These are phyloP conservation scores for Boletales sp. DNA, from an alignment of 768 basidiomycete species.

Conservation along the genomic window DNA sequence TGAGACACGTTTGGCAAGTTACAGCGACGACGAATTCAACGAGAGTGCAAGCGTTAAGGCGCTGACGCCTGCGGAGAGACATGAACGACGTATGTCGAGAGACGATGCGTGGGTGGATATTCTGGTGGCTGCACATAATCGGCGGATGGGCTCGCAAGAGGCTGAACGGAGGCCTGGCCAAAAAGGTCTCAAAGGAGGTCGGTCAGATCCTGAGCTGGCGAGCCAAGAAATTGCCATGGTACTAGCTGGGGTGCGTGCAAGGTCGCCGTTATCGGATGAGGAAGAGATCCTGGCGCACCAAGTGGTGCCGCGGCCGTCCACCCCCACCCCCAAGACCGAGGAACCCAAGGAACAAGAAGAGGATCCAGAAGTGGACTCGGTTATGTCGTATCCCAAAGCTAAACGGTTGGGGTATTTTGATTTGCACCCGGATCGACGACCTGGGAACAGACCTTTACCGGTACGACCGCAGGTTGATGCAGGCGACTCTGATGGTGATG, in stretches of 20 bases:
- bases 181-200: conserved; percentile 32
- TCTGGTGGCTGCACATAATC: conserved; percentile 55
- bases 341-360: conserved; percentile 40
- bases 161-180: conserved; percentile 34
- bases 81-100: conserved; percentile 42
- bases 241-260: conserved; percentile 51
- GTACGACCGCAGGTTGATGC: conserved; percentile 26
- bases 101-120: conserved; percentile 91
- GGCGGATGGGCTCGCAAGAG: conserved; percentile 57
- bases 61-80: conserved; percentile 38
- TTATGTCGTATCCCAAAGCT: conserved; percentile 33
- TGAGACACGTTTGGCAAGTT: conserved; percentile 73
- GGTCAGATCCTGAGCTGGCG: conserved; percentile 65
- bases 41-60: conserved; percentile 39
- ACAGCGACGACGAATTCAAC: conserved; percentile 44
- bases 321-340: conserved; percentile 21
- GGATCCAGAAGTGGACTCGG: conserved; percentile 45
- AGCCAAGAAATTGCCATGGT: conserved; percentile 72
- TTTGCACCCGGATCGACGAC: conserved; percentile 69
- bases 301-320: conserved; percentile 9
- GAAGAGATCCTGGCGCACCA: conserved; percentile 32
- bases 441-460: conserved; percentile 20
- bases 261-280: conserved; percentile 38
- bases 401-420: conserved; percentile 70
- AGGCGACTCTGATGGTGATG: conserved; percentile 34